Evolutionary conservation across 192 early-diverging fungal species (phyloP).

Genomic region (Linnemannia schmuckeri): DNA sequence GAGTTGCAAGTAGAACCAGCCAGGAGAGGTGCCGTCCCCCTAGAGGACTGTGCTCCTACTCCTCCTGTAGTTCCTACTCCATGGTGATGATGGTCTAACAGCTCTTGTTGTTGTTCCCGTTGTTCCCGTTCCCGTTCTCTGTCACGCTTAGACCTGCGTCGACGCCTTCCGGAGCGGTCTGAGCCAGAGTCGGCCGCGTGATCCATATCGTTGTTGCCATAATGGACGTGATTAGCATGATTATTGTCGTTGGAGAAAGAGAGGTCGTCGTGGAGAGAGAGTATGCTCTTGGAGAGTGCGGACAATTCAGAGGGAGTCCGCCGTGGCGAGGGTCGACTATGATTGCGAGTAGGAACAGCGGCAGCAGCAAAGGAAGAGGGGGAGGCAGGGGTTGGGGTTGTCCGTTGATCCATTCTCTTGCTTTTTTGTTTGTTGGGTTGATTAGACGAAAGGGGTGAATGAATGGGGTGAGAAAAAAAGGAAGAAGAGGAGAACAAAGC

Average conservation of each 20-base stretch:
- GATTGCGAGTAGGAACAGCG: background rate
- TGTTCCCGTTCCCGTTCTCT: conserved; percentile 6
- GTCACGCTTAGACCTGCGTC: conserved; percentile 9
- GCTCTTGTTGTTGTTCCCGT: background rate
- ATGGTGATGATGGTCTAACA: background rate
- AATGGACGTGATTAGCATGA: background rate
- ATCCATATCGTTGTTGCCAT: background rate
- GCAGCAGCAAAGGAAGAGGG: conserved; percentile 1
- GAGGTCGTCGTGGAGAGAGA: conserved; percentile 34
- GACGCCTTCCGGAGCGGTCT: conserved; percentile 9
- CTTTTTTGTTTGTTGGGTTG: background rate
- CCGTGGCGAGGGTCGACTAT: conserved; percentile 4
- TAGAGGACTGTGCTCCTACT: background rate
- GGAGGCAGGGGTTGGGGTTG: conserved; percentile 8
- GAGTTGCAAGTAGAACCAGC: conserved; percentile 22
- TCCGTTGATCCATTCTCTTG: conserved; percentile 2
- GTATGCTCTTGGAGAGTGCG: conserved; percentile 47
- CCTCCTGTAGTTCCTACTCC: background rate
- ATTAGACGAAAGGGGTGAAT: background rate
- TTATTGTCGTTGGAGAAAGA: conserved; percentile 9
- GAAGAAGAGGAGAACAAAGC: background rate
- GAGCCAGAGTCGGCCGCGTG: conserved; percentile 17
- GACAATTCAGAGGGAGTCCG: conserved; percentile 28
- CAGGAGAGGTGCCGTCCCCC: conserved; percentile 15
- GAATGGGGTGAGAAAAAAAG: too few species aligned